Base-by-base conservation (phyloP, 2,329 filamentous ascomycete species). In the Coleophoma eucalyptorum region DNA sequence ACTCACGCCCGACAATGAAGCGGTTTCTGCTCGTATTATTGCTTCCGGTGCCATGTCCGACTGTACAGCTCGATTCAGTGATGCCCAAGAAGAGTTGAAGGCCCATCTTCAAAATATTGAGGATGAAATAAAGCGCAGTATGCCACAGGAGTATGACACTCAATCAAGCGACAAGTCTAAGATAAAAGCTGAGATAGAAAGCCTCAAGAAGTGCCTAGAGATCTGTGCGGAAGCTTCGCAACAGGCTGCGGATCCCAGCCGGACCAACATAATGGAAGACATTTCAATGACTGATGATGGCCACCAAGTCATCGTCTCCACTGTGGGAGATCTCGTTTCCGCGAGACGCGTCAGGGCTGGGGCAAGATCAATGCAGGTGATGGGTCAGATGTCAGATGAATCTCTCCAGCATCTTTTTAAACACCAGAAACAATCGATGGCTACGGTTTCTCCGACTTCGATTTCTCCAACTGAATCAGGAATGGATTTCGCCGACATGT, bases 291-390 rank as follows among this genome's bases (percentile, higher is more conserved):
- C 26, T 5, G 26, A 26, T 26, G 26, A 67, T 53, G 49, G 58
- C 32, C 58, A 65, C 49, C 63, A 67, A 46, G 46, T 65, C 41
- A 52, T 67, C 19, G 59, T 67, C 43, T 63, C 63, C 44, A 68
- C 64, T 31, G 54, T 66, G 49, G 62, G 64, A 44, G 63, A 65
- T 50, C 54, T 67, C 41, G 60, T 68, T 46, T 62, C 63, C 13
- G 64, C 63, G 4, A 68, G 55, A 51, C 58, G 56, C 41, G 53
- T 68, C 47, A 60, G 54, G 15, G 57, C 58, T 46, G 55, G 59
- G 6, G 43, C 51, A 26, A 55, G 57, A 50, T 59, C 58, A 16
- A 46, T 52, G 16, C 56, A 59, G 46, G 40, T 46, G 44, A 21
- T 61, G 26, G 58, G 59, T 15, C 55, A 59, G 50, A 56, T 61